phyloP scores from a whole-genome alignment of 192 early-diverging fungal genomes.

The Linnemannia elongata region DNA sequence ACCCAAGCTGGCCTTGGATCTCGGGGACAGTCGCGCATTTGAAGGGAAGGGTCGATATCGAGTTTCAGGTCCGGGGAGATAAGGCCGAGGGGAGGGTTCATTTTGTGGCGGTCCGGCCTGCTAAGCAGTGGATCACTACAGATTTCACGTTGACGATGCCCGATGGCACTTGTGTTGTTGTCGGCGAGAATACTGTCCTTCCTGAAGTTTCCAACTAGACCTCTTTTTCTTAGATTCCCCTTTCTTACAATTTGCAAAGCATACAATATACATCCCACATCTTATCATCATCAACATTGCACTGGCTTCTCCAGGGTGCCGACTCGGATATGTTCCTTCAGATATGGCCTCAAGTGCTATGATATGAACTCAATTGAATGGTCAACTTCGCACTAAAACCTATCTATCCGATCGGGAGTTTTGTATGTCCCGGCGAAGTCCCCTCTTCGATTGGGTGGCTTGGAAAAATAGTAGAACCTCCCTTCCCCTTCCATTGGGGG shows the following conservation, averaged over 20 bases:
- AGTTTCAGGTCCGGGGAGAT: constrained; percentile 65
- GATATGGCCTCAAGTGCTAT: too few species aligned
- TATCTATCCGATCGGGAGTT: neutral
- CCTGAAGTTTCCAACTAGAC: constrained; percentile 13
- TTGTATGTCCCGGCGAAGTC: neutral
- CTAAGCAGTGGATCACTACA: constrained; percentile 57
- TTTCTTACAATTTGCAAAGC: neutral
- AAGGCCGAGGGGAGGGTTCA: constrained; percentile 61
- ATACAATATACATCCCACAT: neutral
- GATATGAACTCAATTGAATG: too few species aligned
- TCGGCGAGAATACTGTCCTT: constrained; percentile 33
- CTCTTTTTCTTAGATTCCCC: neutral
- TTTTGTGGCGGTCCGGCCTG: constrained; percentile 54
- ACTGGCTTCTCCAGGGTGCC: too few species aligned
- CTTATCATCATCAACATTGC: too few species aligned
- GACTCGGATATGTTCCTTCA: too few species aligned
- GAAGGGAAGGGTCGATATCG: constrained; percentile 69
- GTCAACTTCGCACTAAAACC: neutral
- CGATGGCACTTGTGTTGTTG: constrained; percentile 30
- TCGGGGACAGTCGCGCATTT: constrained; percentile 72
- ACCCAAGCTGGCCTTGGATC: constrained; percentile 71
- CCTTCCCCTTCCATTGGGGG: neutral
- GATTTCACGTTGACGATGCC: constrained; percentile 62
- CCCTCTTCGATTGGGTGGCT: neutral
- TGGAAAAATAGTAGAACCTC: neutral